These are phyloP conservation scores for Saitozyma podzolica DNA, from an alignment of 768 basidiomycete species.

Conservation along the genomic window DNA sequence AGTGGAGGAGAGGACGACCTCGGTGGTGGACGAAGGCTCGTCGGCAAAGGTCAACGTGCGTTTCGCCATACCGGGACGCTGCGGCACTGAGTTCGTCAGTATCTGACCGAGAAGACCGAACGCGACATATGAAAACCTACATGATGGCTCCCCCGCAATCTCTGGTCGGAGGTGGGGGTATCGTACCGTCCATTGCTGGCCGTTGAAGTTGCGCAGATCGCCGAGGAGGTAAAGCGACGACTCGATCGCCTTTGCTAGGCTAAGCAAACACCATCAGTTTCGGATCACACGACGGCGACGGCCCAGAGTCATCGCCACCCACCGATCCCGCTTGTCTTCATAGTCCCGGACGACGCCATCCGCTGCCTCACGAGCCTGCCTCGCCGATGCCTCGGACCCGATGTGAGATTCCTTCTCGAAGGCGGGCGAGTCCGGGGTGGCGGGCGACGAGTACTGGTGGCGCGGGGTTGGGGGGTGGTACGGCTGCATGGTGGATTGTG, in stretches of 20 bases:
- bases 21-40: constrained; percentile 67
- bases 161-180: constrained; percentile 69
- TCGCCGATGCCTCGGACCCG: constrained; percentile 23
- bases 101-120: background rate
- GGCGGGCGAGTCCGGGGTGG: constrained; percentile 35
- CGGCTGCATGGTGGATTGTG: constrained; percentile 35
- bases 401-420: constrained; percentile 46
- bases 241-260: constrained; percentile 75
- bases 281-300: background rate
- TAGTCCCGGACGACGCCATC: constrained; percentile 47
- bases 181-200: constrained; percentile 79
- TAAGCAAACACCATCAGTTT: constrained; percentile 42
- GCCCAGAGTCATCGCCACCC: constrained; percentile 38
- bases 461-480: constrained; percentile 31
- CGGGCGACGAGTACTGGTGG: constrained; percentile 15
- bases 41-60: constrained; percentile 83
- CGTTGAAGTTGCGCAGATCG: constrained; percentile 77
- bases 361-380: constrained; percentile 35
- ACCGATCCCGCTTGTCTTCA: constrained; percentile 67
- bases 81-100: constrained; percentile 14
- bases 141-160: constrained; percentile 11
- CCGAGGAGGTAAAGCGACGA: constrained; percentile 67
- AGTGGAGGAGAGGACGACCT: constrained; percentile 62
- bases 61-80: constrained; percentile 54
- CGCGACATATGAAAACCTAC: too few species aligned